Evolutionary conservation across 2,329 filamentous ascomycete genomes (phyloP).

Genomic region (Fusarium guadeloupense): DNA sequence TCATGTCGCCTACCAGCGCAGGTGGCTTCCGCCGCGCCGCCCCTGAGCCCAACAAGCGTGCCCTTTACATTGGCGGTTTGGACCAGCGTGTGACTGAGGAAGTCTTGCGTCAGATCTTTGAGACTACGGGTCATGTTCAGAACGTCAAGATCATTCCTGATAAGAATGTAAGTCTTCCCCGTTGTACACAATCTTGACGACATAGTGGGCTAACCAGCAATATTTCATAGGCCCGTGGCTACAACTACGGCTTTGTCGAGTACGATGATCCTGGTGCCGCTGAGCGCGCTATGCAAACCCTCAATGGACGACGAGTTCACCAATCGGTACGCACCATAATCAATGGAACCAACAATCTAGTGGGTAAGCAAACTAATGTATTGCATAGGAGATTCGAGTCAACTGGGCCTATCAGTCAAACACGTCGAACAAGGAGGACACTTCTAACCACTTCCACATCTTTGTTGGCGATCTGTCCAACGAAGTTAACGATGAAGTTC

Average conservation of each 20-base stretch:
- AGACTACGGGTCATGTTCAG: constrained; percentile 97
- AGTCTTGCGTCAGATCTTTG: constrained; percentile 95
- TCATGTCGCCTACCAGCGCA: constrained; percentile 87
- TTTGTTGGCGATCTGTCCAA: constrained; percentile 98
- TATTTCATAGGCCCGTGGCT: constrained; percentile 82
- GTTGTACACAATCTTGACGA: not conserved
- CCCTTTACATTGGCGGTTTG: constrained; percentile 92
- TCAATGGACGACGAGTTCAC: constrained; percentile 95
- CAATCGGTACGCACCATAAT: constrained; percentile 72
- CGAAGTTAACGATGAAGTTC: constrained; percentile 96
- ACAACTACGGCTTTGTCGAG: constrained; percentile 99
- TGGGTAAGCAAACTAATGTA: constrained; percentile 35
- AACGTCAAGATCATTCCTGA: constrained; percentile 99
- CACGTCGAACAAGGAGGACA: constrained; percentile 93
- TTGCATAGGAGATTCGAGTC: constrained; percentile 87
- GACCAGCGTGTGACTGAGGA: constrained; percentile 97
- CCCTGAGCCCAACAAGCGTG: constrained; percentile 98
- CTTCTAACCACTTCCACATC: constrained; percentile 97
- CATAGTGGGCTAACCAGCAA: constrained; percentile 38
- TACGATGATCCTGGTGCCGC: constrained; percentile 97
- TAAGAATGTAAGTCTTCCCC: constrained; percentile 85
- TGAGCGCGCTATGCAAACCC: constrained; percentile 94
- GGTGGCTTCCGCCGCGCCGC: constrained; percentile 89
- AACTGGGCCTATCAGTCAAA: constrained; percentile 99
- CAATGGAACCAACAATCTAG: not conserved